A percentile compares a stretch with the other conserved stretches of the same genome.
phyloP scores from a whole-genome alignment of 1,284 basidiomycete genomes.

The Cryptococcus sp. region DNA sequence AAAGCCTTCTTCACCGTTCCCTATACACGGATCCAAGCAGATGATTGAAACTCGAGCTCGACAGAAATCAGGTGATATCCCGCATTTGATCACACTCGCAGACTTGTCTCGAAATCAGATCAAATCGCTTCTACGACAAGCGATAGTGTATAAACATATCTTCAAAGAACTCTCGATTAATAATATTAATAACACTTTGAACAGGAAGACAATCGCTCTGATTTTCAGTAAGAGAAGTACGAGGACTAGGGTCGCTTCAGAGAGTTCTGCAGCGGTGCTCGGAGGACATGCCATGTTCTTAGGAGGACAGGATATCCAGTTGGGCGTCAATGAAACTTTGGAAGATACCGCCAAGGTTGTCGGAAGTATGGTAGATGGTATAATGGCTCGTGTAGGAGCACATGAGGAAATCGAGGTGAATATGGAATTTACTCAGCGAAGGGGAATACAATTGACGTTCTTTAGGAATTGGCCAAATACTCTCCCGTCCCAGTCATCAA shows the following conservation, averaged over 20 bases:
- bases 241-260: constrained; percentile 81
- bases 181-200: constrained; percentile 51
- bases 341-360: constrained; percentile 80
- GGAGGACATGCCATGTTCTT: constrained; percentile 91
- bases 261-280: constrained; percentile 69
- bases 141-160: constrained; percentile 36
- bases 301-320: constrained; percentile 85
- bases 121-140: constrained; percentile 22
- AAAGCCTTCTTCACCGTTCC: too few species aligned
- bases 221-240: constrained; percentile 92
- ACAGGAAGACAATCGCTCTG: constrained; percentile 77
- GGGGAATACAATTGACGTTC: too few species aligned
- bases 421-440: not conserved
- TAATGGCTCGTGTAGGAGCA: constrained; percentile 90
- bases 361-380: constrained; percentile 91
- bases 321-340: constrained; percentile 89
- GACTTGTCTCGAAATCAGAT: constrained; percentile 40
- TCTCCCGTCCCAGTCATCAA: constrained; percentile 92
- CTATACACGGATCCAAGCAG: not conserved
- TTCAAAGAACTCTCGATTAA: constrained; percentile 18
- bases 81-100: constrained; percentile 42
- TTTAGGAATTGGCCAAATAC: constrained; percentile 76
- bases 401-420: constrained; percentile 86
- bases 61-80: not conserved
- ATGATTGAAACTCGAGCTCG: not conserved